Base-by-base conservation (phyloP, 352 stramenopile genomes). In the Phytopythium helicoides region DNA sequence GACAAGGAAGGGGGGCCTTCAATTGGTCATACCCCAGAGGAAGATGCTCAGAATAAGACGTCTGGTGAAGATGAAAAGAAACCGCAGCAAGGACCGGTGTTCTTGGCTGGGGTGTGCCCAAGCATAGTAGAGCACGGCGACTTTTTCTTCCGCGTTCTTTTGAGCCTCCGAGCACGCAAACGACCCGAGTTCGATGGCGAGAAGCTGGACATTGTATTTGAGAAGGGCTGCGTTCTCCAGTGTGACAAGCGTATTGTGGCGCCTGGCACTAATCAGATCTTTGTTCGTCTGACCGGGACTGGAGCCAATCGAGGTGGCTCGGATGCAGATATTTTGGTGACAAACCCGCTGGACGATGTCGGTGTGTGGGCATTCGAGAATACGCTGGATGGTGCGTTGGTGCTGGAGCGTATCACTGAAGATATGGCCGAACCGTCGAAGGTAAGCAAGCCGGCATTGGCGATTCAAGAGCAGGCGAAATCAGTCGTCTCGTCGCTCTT, bases 311-410 rank as follows among this genome's bases (percentile, higher is more conserved):
- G 62, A 25, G 48, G 40, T 2, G 56, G 26, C 28, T 62, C 66
- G 0, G 49, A 51, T 19, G 18, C 26, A 5, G 47, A 62, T 3
- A 33, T 42, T 14, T 28, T 12, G 15, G 56, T 58, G 26, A 25
- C 47, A 26, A 40, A 58, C 10, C 28, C 28, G 33, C 48, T 47
- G 51, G 65, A 84, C 28, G 60, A 63, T 28, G 57, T 70, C 3
- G 77, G 77, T 9, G 47, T 83, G 1, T 90, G 77, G 80, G 72
- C 75, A 11, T 90, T 85, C 46, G 75, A 87, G 61, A 88, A 81
- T 39, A 85, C 80, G 0, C 54, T 63, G 10, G 71, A 87, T 26
- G 78, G 78, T 0, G 72, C 70, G 1, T 58, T 86, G 3, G 77
- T 86, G 11, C 61, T 90, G 4, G 77, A 92, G 47, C 68, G 80